Conservation (phyloP, 345 rosid species). For the Hibiscus tridactylites region DNA sequence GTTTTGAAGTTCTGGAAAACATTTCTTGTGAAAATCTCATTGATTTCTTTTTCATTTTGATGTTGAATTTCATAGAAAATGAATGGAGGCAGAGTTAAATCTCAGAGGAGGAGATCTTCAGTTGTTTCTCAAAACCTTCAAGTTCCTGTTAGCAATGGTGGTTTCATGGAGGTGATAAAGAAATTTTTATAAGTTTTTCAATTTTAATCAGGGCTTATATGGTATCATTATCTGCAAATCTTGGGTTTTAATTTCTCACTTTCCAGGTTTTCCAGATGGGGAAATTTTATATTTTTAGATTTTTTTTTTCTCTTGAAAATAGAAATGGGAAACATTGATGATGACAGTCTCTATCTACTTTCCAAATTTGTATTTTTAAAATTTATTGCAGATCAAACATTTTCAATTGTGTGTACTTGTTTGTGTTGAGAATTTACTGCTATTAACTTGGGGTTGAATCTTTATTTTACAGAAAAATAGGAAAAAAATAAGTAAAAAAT, state of each 20-base stretch:
- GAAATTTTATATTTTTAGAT: neutral
- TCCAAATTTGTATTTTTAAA: no score
- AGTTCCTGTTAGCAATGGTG: constrained; percentile 23
- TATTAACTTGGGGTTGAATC: neutral
- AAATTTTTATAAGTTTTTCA: no score
- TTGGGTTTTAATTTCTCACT: neutral
- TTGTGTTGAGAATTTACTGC: neutral
- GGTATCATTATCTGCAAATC: constrained; percentile 8
- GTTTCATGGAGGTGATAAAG: constrained; percentile 39
- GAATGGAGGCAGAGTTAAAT: constrained; percentile 28
- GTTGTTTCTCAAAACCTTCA: constrained; percentile 31
- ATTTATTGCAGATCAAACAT: no score
- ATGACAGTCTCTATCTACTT: no score
- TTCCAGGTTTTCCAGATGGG: neutral
- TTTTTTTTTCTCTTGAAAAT: no score
- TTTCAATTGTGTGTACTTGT: neutral
- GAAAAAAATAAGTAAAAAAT: neutral
- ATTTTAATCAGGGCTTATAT: neutral
- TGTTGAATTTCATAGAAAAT: constrained; percentile 27
- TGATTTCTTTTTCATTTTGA: neutral
- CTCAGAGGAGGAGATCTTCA: constrained; percentile 35
- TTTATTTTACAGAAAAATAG: neutral
- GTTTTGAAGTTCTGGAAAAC: neutral
- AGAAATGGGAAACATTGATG: no score
- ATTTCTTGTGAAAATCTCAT: neutral